Base-by-base conservation (phyloP, 2,329 filamentous ascomycete species). In the Ophioceras dolichostomum region DNA sequence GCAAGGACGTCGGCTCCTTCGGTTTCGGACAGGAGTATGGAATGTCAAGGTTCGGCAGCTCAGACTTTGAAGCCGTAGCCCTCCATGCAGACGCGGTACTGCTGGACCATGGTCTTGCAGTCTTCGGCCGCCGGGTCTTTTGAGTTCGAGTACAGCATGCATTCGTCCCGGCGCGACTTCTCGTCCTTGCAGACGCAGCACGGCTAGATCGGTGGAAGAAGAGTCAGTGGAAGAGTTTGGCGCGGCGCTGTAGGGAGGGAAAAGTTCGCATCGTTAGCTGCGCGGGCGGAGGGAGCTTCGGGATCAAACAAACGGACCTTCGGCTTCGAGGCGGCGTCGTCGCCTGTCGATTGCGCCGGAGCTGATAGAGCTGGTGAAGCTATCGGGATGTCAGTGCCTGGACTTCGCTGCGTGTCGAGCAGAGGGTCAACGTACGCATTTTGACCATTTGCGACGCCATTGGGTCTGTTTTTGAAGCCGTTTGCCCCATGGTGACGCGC, bases 141-240 rank as follows among this genome's bases (percentile, higher is more conserved):
- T 43, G 83, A 72, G 44, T 76, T 87, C 39, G 86, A 94, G 67
- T 96, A 95, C 39, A 98, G 83, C 89, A 98, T 96, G 70, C 91
- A 98, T 63, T 98, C 88, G 65, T 98, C 91, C 45, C 91, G 85
- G 49, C 73, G 73, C 28, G 84, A 70, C 62, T 98, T 98, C 61
- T 98, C 87, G 32, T 91, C 77, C 57, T 88, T 95, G 76, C 91
- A 98, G 21, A 96, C 91, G 58, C 91, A 96, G 73, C 91, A 96
- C 31, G 89, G 89, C 86, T 95, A 52, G 41, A 26, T 16, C 20
- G 19, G 32, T 2, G 7, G 12, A n/a, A 13, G 7, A 27, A n/a
- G 4, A 35, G 32, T 16, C 20, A 24, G 32, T 13, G 21, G 9
- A 18, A 10, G 8, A n/a, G 4, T 34, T 22, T 7, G 13, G 2